phyloP scores from a whole-genome alignment of 345 rosid species.

The Salix brachista region DNA sequence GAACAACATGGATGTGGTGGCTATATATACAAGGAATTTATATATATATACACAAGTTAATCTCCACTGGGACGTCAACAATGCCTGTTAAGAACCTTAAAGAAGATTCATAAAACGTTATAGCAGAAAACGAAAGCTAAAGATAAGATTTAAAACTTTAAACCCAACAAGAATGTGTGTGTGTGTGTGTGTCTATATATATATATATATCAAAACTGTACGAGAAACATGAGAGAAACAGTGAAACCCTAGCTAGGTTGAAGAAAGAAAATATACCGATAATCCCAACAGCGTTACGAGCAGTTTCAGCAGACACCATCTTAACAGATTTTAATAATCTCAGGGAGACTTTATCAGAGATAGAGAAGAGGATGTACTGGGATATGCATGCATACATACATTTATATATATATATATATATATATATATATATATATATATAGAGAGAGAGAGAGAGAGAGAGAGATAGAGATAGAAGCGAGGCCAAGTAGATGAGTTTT shows the following conservation, averaged over 20 bases:
- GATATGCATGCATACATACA: not conserved
- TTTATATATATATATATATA: not conserved
- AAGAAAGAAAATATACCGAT: slow-evolving; percentile 16
- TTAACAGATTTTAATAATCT: not conserved
- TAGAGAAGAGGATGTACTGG: not conserved
- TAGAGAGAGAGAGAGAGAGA: not conserved
- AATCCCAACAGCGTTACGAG: slow-evolving; percentile 26
- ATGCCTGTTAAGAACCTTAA: too few relatives aligned
- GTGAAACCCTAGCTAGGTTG: not conserved
- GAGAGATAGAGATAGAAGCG: not conserved
- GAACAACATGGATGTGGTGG: too few relatives aligned
- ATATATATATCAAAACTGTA: too few relatives aligned
- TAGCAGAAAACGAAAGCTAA: too few relatives aligned
- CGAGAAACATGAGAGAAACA: not conserved
- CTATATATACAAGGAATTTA: too few relatives aligned
- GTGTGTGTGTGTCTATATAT: too few relatives aligned
- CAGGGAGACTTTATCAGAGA: not conserved
- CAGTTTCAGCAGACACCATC: not conserved
- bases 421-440: not conserved
- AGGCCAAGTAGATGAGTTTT: too few relatives aligned
- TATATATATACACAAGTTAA: too few relatives aligned
- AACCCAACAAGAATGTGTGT: too few relatives aligned
- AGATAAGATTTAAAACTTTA: too few relatives aligned
- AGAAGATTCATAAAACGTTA: too few relatives aligned
- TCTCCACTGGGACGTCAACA: too few relatives aligned